These are phyloP conservation scores for Cyclotella sp. DNA, from an alignment of 108 stramenopile genomes.

Conservation along the genomic window DNA sequence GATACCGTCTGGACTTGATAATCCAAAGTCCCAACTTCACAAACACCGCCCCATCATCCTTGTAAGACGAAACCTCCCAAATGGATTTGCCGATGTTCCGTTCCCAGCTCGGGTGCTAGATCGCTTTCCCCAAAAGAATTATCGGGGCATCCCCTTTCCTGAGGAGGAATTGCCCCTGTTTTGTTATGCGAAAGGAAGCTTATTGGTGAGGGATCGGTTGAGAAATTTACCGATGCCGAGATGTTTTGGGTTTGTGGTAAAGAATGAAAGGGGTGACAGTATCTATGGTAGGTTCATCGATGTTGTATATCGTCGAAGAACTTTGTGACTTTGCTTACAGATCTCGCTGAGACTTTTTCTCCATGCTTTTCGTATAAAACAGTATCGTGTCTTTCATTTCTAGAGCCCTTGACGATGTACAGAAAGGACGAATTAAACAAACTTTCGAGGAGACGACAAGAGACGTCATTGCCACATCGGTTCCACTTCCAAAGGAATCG, in stretches of 20 bases:
- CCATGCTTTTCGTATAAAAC: not conserved
- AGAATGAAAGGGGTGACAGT: slow-evolving; percentile 89
- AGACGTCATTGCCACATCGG: slow-evolving; percentile 74
- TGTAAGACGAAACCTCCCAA: slow-evolving; percentile 63
- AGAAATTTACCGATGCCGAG: slow-evolving; percentile 71
- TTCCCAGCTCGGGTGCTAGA: slow-evolving; percentile 75
- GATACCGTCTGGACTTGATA: slow-evolving; percentile 15
- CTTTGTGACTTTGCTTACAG: slow-evolving; percentile 1
- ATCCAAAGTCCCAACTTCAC: not conserved
- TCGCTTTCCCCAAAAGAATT: slow-evolving; percentile 85
- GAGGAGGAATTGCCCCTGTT: slow-evolving; percentile 92
- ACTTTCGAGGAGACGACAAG: slow-evolving; percentile 60
- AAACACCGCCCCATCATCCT: slow-evolving; percentile 49
- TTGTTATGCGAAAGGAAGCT: slow-evolving; percentile 87
- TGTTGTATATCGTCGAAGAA: not conserved
- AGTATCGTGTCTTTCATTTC: slow-evolving; percentile 88
- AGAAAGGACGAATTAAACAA: slow-evolving; percentile 62
- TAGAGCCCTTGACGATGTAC: slow-evolving; percentile 73
- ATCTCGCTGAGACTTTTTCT: not conserved
- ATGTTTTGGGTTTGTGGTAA: slow-evolving; percentile 90
- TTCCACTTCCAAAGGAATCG: slow-evolving; percentile 55
- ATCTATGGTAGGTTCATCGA: slow-evolving; percentile 51
- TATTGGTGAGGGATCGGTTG: slow-evolving; percentile 67
- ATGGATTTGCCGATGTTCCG: slow-evolving; percentile 82
- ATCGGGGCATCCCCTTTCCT: slow-evolving; percentile 84